Evolutionary conservation across 2,329 filamentous ascomycete species (phyloP).

Genomic region (Eurotiales sp.): DNA sequence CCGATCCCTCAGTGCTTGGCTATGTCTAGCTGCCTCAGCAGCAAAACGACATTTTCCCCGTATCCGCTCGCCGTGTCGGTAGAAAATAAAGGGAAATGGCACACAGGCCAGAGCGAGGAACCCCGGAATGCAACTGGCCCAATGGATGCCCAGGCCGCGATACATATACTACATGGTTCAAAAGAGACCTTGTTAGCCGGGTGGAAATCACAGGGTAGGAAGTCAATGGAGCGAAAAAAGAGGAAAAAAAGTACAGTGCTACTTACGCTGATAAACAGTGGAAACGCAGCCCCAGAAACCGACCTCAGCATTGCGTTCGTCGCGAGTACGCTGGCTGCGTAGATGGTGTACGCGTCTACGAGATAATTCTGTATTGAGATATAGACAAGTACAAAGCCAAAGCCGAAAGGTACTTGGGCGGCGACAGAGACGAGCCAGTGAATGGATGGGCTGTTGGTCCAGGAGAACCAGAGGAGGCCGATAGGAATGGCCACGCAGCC

Average conservation of each 20-base stretch:
- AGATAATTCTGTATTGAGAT: slow-evolving; percentile 39
- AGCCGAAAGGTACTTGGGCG: slow-evolving; percentile 34
- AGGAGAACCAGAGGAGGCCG: slow-evolving; percentile 48
- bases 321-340: slow-evolving; percentile 38
- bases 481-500: slow-evolving; percentile 47
- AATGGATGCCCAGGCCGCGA: slow-evolving; percentile 42
- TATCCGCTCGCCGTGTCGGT: slow-evolving; percentile 38
- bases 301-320: slow-evolving; percentile 46
- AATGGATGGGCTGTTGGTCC: slow-evolving; percentile 39
- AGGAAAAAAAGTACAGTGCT: too few species aligned
- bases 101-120: slow-evolving; percentile 44
- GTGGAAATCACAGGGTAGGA: too few species aligned
- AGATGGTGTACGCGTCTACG: slow-evolving; percentile 41
- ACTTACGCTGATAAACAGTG: neutral
- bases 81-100: slow-evolving; percentile 42
- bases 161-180: slow-evolving; percentile 46
- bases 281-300: slow-evolving; percentile 35
- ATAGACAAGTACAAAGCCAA: slow-evolving; percentile 40
- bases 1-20: too few species aligned
- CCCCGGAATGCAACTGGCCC: slow-evolving; percentile 44
- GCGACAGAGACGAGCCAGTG: slow-evolving; percentile 36
- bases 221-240: too few species aligned
- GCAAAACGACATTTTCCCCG: slow-evolving; percentile 39
- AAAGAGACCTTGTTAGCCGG: too few species aligned
- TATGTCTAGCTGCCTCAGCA: slow-evolving; percentile 26